Base-by-base conservation (phyloP, 2,329 filamentous ascomycete genomes). In the Ilyonectria destructans region DNA sequence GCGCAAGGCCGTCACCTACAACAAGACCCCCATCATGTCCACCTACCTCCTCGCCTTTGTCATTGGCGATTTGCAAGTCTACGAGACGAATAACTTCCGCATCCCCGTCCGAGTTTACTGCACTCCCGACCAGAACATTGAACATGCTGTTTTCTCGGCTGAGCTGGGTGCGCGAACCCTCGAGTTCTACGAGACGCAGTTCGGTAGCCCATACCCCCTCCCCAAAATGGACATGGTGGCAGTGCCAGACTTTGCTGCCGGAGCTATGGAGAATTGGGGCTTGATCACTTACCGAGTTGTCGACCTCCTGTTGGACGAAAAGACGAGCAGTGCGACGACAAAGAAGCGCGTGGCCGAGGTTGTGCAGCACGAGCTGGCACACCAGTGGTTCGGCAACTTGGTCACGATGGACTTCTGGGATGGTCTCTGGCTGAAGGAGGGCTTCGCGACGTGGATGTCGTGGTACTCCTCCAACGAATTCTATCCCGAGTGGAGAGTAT, bases 351-450 rank as follows among this genome's bases (percentile, higher is more conserved):
- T 98, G 62, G 96, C 96, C 59, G 96, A 98, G 81, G 94, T 96
- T 46, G 96, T 98, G 31, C 95, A 98, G 86, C 96, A 98, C 84
- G 96, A 98, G 81, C 86, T 98, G 79, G 96, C 96, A 46, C 96
- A 98, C 83, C 96, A 98, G 82, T 98, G 96, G 96, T 98, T 98
- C 78, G 96, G 96, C 70, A 98, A 98, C 84, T 85, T 98, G 60
- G 96, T 98, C 31, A 98, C 96, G 60, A 98, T 98, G 95, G 95
- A 97, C 81, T 98, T 97, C 87, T 98, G 96, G 96, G 95, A 98
- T 82, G 96, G 95, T 62, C 85, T 98, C 8, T 98, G 96, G 96
- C 89, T 98, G 61, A 98, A 98, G 81, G 94, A 97, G 80, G 94
- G 94, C 45, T 97, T 97, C 77, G 94, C 94, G 35, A 82, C 80